Evolutionary conservation across 352 stramenopile genomes (phyloP).

Genomic region (Globisporangium spiculum): DNA sequence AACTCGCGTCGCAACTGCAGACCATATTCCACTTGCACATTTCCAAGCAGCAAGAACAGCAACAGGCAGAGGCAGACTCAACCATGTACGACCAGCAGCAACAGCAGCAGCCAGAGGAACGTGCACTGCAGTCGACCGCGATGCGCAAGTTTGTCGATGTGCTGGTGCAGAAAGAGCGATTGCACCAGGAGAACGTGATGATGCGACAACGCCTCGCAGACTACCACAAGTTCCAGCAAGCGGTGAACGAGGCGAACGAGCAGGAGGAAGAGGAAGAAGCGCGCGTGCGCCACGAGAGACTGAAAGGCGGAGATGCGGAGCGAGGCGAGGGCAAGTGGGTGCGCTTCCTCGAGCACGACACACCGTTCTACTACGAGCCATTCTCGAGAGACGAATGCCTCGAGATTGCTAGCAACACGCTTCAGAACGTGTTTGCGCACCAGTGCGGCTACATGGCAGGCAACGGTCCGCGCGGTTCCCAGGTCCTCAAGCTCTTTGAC

Average conservation of each 20-base stretch:
- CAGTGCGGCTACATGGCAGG: neutral
- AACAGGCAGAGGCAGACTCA: neutral
- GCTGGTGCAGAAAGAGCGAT: constrained; percentile 8
- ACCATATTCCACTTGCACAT: constrained; percentile 5
- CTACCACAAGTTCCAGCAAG: constrained; percentile 3
- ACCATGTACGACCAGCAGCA: neutral
- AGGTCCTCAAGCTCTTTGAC: constrained; percentile 3
- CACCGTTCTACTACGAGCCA: constrained; percentile 12
- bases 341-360: constrained; percentile 1
- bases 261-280: neutral
- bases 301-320: neutral
- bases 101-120: neutral
- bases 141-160: neutral
- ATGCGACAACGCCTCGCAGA: constrained; percentile 18
- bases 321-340: constrained; percentile 4
- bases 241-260: neutral
- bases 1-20: constrained; percentile 31
- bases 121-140: neutral
- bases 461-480: neutral
- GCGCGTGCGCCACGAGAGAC: neutral
- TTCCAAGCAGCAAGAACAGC: neutral
- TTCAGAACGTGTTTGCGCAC: neutral
- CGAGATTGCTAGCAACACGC: neutral
- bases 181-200: constrained; percentile 20
- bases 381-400: constrained; percentile 3